phyloP scores from a whole-genome alignment of 495 filamentous ascomycete species.

The Aspergillus haitiensis region DNA sequence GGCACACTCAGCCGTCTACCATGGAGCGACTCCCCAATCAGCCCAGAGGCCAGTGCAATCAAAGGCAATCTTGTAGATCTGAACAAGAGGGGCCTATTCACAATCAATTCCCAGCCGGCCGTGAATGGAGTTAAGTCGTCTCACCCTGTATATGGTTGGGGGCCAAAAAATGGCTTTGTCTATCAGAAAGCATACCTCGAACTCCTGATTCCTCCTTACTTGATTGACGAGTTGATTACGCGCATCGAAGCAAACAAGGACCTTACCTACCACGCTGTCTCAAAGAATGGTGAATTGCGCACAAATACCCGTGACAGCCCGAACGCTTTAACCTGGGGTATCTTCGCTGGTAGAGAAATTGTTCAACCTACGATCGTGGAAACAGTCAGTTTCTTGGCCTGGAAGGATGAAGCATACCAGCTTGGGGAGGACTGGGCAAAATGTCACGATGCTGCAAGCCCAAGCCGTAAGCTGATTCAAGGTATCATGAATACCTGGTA shows the following conservation, averaged over 20 bases:
- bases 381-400: conserved; percentile 94
- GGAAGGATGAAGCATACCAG: conserved; percentile 97
- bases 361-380: conserved; percentile 99
- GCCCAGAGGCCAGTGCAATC: conserved; percentile 75
- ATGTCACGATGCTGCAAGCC: conserved; percentile 74
- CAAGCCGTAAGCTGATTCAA: conserved; percentile 81
- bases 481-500: conserved; percentile 87
- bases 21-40: conserved; percentile 91
- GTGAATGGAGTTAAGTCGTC: conserved; percentile 90
- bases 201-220: conserved; percentile 74
- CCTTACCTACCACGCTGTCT: conserved; percentile 90
- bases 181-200: conserved; percentile 99
- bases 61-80: conserved; percentile 72
- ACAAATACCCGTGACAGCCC: conserved; percentile 85
- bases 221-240: conserved; percentile 74
- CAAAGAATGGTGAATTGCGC: conserved; percentile 71
- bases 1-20: conserved; percentile 80
- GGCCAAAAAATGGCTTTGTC: conserved; percentile 90
- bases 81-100: conserved; percentile 84
- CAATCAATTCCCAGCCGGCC: conserved; percentile 96
- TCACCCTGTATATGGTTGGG: conserved; percentile 89
- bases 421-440: conserved; percentile 92
- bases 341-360: conserved; percentile 98
- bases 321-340: conserved; percentile 98
- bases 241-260: conserved; percentile 78